These are phyloP conservation scores for Barnettozyma populi DNA, from an alignment of 805 yeast genomes.

Conservation along the genomic window DNA sequence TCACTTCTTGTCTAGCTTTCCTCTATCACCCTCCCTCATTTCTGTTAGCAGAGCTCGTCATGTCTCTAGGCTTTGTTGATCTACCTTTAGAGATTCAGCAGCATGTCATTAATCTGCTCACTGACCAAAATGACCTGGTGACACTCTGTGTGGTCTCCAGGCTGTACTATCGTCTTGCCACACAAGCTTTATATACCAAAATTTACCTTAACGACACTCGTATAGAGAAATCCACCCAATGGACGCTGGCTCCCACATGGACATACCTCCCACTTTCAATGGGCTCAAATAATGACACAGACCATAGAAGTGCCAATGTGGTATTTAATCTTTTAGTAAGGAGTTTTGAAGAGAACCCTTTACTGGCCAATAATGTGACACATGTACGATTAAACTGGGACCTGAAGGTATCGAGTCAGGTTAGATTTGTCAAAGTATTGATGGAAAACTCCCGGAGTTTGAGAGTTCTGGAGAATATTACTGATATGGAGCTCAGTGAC, in stretches of 20 bases:
- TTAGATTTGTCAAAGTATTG: slow-evolving; percentile 24
- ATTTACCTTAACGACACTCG: slow-evolving; percentile 37
- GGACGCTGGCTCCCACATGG: slow-evolving; percentile 36
- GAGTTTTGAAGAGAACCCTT: slow-evolving; percentile 22
- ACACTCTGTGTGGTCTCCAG: slow-evolving; percentile 24
- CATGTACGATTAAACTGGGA: slow-evolving; percentile 42
- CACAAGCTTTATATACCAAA: slow-evolving; percentile 29
- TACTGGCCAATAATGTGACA: slow-evolving; percentile 24
- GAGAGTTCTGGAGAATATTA: slow-evolving; percentile 34
- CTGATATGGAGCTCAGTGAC: slow-evolving; percentile 33
- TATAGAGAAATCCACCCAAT: slow-evolving; percentile 31
- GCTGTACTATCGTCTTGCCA: slow-evolving; percentile 27
- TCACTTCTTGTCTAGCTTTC: not conserved
- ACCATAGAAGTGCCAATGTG: slow-evolving; percentile 27
- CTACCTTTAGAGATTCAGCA: slow-evolving; percentile 22
- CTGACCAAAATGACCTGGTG: slow-evolving; percentile 30
- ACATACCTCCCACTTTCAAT: slow-evolving; percentile 24
- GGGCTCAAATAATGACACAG: slow-evolving; percentile 7
- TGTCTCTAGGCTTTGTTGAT: not conserved
- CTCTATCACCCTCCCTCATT: not conserved
- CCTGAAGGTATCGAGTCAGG: slow-evolving; percentile 29
- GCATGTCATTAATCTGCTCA: slow-evolving; percentile 19
- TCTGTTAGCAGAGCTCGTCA: not conserved
- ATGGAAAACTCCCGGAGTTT: slow-evolving; percentile 27
- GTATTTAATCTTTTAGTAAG: slow-evolving; percentile 25